phyloP scores from a whole-genome alignment of 1,284 basidiomycete genomes.

The Fistulinella cinereoalba region DNA sequence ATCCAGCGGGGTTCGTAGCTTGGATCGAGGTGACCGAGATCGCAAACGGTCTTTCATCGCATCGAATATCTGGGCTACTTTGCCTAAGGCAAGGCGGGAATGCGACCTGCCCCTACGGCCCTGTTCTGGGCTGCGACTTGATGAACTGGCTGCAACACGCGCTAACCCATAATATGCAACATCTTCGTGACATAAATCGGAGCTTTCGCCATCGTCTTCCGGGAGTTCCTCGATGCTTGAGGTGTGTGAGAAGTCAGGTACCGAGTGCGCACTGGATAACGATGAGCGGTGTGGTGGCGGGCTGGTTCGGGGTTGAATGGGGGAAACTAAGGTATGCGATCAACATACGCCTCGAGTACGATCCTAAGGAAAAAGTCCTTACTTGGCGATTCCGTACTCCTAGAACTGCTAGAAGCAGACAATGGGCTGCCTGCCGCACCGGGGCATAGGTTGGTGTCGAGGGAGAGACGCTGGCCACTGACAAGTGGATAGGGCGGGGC shows the following conservation, averaged over 20 bases:
- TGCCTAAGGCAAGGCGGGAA: slow-evolving; percentile 40
- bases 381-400: slow-evolving; percentile 12
- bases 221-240: slow-evolving; percentile 40
- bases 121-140: slow-evolving; percentile 11
- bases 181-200: slow-evolving; percentile 1
- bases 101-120: slow-evolving; percentile 32
- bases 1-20: slow-evolving; percentile 9
- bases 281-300: slow-evolving; percentile 16
- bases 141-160: slow-evolving; percentile 17
- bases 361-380: not conserved
- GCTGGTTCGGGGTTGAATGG: not conserved
- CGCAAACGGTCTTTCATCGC: slow-evolving; percentile 42
- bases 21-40: slow-evolving; percentile 37
- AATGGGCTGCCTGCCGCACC: slow-evolving; percentile 6
- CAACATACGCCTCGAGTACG: not conserved
- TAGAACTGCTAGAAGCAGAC: slow-evolving; percentile 11
- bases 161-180: slow-evolving; percentile 17
- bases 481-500: slow-evolving; percentile 16
- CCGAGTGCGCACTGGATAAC: slow-evolving; percentile 20
- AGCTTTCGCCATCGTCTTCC: slow-evolving; percentile 24
- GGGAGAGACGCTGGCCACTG: not conserved
- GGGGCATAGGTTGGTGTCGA: not conserved
- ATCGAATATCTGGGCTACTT: slow-evolving; percentile 38
- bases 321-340: slow-evolving; percentile 14
- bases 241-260: slow-evolving; percentile 29